phyloP scores from a whole-genome alignment of 2,329 filamentous ascomycete genomes.

The Coleophoma crateriformis region DNA sequence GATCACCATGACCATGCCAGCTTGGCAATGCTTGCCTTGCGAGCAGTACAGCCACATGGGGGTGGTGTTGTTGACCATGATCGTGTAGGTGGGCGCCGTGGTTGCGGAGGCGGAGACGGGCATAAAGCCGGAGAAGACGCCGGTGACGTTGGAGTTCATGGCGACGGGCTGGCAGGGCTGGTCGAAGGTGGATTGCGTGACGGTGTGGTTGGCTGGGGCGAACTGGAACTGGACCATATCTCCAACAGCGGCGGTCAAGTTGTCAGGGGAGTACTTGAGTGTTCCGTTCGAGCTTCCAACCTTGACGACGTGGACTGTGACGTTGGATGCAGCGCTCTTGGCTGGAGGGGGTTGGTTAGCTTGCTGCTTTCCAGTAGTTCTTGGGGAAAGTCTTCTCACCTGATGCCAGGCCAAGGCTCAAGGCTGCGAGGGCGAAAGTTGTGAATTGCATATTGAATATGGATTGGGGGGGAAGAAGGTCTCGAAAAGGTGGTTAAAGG shows the following conservation, averaged over 20 bases:
- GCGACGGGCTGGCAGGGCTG: conserved; percentile 60
- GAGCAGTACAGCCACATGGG: conserved; percentile 79
- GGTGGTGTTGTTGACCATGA: conserved; percentile 61
- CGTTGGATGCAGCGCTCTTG: conserved; percentile 2
- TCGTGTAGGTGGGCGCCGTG: conserved; percentile 62
- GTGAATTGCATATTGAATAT: conserved; percentile 26
- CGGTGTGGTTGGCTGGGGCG: conserved; percentile 66
- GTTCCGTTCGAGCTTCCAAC: conserved; percentile 45
- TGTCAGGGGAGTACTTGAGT: conserved; percentile 60
- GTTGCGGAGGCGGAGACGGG: conserved; percentile 48
- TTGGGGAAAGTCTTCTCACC: no score
- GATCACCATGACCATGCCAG: conserved; percentile 33
- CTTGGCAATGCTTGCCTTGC: conserved; percentile 67
- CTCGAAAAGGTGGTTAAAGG: conserved; percentile 3
- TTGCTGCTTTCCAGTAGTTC: no score
- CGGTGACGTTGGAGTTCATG: conserved; percentile 40
- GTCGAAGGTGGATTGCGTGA: conserved; percentile 72
- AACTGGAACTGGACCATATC: conserved; percentile 65
- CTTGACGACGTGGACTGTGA: conserved; percentile 56
- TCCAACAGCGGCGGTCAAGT: conserved; percentile 56
- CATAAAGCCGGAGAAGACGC: conserved; percentile 65
- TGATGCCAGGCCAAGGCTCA: conserved; percentile 17
- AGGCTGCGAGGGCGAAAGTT: conserved; percentile 20
- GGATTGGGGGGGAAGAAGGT: conserved; percentile 7
- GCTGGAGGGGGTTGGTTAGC: no score